Evolutionary conservation across 2,329 filamentous ascomycete genomes (phyloP), one percentile per base, ranked within the genome.

Genomic region (Thielaviopsis punctulata): DNA sequence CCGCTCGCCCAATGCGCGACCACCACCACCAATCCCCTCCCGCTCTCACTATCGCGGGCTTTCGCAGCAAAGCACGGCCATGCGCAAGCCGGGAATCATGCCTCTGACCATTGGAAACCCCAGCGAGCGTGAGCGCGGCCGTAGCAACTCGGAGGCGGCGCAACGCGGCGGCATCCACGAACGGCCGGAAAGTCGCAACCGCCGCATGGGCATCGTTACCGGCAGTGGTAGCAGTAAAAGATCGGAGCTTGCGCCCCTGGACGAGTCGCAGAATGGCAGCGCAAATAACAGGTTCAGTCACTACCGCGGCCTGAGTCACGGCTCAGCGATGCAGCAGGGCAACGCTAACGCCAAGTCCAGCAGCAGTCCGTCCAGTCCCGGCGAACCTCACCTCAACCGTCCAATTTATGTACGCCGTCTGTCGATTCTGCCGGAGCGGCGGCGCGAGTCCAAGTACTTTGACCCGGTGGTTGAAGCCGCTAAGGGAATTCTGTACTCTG

Each of bases 1-100:
- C 44, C 78, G 79, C 57, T 90, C 84, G 3, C 85, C 84, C 13
- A 77, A 82, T 30, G 49, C 49, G 19, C 52, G 52, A 10, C 36
- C 33, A 7, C 74, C 84, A 24, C 86, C 89, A 2, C 84, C 85
- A 0, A 85, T 94, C 55, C 87, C 87, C 0, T 77, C 77, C 4
- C 77, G 84, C 55, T 61, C 66, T 43, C 92, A 95, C 63, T 86
- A 86, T 58, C 80, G 89, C 25, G 80, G 80, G 1, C 68, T 82
- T 3, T 86, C 82, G 2, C 80, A 84, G 58, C 80, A 85, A 57
- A 84, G 74, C 58, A 69, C 74, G 2, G 22, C 49, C 7, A 69
- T 79, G 45, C 73, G 82, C 53, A 85, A 87, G 1, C 50, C 53
- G 7, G 79, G 80, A 1, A 75, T 87, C n/a, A 79, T 85, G 65